A percentile compares a stretch with the other conserved stretches of the same genome.
These are phyloP conservation scores for Fusarium virguliforme DNA, from an alignment of 2,329 filamentous ascomycete genomes.

Conservation along the genomic window DNA sequence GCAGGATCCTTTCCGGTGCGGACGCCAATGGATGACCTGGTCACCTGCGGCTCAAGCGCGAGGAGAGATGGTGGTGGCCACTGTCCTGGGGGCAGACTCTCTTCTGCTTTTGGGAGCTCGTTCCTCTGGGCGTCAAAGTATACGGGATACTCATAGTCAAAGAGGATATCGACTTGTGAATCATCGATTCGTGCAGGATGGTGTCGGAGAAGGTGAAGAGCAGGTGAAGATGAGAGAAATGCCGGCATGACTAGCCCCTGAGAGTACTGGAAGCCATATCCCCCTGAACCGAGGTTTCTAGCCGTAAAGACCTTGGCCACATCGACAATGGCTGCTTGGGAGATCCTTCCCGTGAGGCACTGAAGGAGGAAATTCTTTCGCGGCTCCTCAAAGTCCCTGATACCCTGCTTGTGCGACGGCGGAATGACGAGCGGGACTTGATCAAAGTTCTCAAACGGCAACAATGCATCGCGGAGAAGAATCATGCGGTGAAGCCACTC, in stretches of 20 bases:
- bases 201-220: not conserved
- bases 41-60: not conserved
- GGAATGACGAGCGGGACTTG: not conserved
- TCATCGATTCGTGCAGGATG: not conserved
- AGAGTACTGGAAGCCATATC: not conserved
- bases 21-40: not conserved
- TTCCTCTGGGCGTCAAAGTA: not conserved
- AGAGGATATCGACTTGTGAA: not conserved
- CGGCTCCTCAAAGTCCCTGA: not conserved
- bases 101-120: not conserved
- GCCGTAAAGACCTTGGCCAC: not conserved
- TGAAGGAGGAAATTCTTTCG: not conserved
- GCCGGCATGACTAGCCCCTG: not conserved
- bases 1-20: not conserved
- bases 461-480: not conserved
- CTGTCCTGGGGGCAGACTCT: conserved; percentile 5
- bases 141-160: not conserved
- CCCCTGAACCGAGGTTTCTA: not conserved
- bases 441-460: conserved; percentile 5
- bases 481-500: conserved; percentile 12
- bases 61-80: not conserved
- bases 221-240: not conserved
- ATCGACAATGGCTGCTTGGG: not conserved
- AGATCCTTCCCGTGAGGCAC: not conserved
- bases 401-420: not conserved